A percentile compares a stretch with the other conserved stretches of the same genome.
phyloP scores from a whole-genome alignment of 805 yeast genomes.

The Nakazawaea pomicola region DNA sequence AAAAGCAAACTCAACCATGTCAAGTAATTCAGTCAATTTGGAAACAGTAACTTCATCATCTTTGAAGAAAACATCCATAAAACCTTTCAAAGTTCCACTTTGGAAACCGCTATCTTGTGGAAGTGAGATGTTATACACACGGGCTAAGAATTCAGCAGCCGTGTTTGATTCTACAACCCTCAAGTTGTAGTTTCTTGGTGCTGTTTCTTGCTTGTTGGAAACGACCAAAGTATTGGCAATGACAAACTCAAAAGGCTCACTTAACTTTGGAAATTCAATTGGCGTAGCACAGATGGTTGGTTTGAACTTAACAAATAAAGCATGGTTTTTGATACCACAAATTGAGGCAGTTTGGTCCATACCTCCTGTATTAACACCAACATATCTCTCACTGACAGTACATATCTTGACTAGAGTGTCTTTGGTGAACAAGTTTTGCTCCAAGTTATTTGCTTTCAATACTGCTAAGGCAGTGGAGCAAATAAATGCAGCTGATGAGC shows the following conservation, averaged over 20 bases:
- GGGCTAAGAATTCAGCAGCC: conserved; percentile 58
- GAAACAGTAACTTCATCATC: conserved; percentile 32
- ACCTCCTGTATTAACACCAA: conserved; percentile 77
- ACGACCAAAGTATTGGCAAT: conserved; percentile 60
- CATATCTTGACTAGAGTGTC: conserved; percentile 53
- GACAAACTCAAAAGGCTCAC: conserved; percentile 44
- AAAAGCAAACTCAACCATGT: conserved; percentile 38
- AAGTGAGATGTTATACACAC: conserved; percentile 36
- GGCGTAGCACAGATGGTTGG: conserved; percentile 55
- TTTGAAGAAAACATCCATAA: conserved; percentile 44
- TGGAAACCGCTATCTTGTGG: conserved; percentile 45
- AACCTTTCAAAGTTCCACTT: conserved; percentile 62
- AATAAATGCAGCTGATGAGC: conserved; percentile 70
- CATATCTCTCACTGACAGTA: conserved; percentile 61
- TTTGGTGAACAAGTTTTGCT: conserved; percentile 32
- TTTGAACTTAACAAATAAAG: conserved; percentile 53
- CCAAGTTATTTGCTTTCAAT: conserved; percentile 46
- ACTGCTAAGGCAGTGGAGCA: conserved; percentile 58
- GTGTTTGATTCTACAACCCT: conserved; percentile 68
- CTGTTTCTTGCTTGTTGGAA: conserved; percentile 66
- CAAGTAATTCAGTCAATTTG: conserved; percentile 35
- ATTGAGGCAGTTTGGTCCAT: conserved; percentile 75
- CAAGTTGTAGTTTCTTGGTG: conserved; percentile 63
- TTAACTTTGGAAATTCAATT: conserved; percentile 43
- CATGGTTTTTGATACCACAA: conserved; percentile 55